Percentiles rank a stretch among this genome's conserved stretches.
Evolutionary conservation across 163 green algal genomes (phyloP).

Genomic region (Smithsoniella earleae): DNA sequence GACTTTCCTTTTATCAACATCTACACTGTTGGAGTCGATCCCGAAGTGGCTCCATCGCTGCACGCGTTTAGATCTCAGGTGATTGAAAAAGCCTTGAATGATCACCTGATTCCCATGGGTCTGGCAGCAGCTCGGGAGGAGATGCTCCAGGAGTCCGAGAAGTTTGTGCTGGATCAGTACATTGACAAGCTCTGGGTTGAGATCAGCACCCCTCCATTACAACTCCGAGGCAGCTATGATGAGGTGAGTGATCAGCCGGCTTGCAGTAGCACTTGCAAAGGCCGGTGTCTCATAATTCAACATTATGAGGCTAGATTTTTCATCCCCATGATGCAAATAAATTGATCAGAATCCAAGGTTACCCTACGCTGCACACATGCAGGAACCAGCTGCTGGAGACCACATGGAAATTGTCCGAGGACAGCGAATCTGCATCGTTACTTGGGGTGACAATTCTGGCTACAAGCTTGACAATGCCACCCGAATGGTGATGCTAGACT

Average conservation of each 20-base stretch:
- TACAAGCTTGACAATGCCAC: neutral
- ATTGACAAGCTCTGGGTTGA: constrained; percentile 20
- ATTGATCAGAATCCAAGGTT: too few relatives aligned
- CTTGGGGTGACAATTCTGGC: neutral
- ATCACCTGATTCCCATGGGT: constrained; percentile 9
- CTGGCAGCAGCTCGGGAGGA: neutral
- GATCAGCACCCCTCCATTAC: neutral
- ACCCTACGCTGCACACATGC: neutral
- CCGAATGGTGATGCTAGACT: constrained; percentile 20
- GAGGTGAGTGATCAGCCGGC: too few relatives aligned
- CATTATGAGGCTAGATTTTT: neutral
- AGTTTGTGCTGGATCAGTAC: neutral
- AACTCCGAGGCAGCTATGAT: neutral
- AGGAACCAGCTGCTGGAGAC: neutral
- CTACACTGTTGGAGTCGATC: neutral
- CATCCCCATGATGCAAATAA: too few relatives aligned
- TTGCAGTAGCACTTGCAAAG: too few relatives aligned
- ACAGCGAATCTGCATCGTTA: constrained; percentile 10
- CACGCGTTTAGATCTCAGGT: neutral
- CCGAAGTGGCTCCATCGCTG: neutral
- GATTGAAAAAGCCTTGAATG: neutral
- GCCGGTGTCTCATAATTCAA: neutral
- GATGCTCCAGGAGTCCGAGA: neutral
- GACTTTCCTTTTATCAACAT: neutral
- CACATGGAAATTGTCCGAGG: neutral